phyloP scores from a whole-genome alignment of 345 rosid species.

The Arabidopsis arenosa region DNA sequence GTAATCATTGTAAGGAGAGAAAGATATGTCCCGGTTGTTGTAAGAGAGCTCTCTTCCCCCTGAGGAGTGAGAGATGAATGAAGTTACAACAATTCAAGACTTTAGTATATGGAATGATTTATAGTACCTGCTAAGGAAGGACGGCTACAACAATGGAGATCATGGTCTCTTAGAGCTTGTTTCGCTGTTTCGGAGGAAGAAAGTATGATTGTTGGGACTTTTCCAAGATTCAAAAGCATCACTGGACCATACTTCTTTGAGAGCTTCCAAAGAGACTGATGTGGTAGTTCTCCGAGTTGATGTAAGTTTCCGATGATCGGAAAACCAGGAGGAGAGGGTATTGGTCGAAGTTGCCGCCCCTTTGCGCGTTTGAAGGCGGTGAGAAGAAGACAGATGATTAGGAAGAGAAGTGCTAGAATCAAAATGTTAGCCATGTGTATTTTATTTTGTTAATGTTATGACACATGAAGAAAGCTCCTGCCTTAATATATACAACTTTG shows the following conservation, averaged over 20 bases:
- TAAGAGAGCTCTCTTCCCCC: slow-evolving; percentile 49
- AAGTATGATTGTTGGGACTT: slow-evolving; percentile 44
- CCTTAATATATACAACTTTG: neutral
- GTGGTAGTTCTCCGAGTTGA: slow-evolving; percentile 41
- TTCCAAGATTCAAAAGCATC: slow-evolving; percentile 53
- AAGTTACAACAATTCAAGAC: neutral
- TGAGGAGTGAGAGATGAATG: neutral
- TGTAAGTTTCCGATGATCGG: slow-evolving; percentile 61
- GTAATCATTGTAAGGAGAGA: slow-evolving; percentile 45
- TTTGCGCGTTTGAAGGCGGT: slow-evolving; percentile 21
- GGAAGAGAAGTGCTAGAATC: slow-evolving; percentile 14
- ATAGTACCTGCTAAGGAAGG: slow-evolving; percentile 37
- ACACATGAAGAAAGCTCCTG: neutral
- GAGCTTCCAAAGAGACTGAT: slow-evolving; percentile 48
- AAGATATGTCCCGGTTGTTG: slow-evolving; percentile 46
- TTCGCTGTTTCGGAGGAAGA: slow-evolving; percentile 55
- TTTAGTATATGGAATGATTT: neutral
- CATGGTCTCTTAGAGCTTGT: slow-evolving; percentile 52
- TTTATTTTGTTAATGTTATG: too few species aligned
- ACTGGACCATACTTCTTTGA: slow-evolving; percentile 63
- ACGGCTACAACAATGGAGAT: slow-evolving; percentile 54
- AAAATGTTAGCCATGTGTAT: neutral
- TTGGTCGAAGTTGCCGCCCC: neutral
- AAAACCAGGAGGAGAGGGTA: slow-evolving; percentile 50
- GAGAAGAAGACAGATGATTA: neutral